Conservation (phyloP, 495 filamentous ascomycete species). For the Arthonia radiata region DNA sequence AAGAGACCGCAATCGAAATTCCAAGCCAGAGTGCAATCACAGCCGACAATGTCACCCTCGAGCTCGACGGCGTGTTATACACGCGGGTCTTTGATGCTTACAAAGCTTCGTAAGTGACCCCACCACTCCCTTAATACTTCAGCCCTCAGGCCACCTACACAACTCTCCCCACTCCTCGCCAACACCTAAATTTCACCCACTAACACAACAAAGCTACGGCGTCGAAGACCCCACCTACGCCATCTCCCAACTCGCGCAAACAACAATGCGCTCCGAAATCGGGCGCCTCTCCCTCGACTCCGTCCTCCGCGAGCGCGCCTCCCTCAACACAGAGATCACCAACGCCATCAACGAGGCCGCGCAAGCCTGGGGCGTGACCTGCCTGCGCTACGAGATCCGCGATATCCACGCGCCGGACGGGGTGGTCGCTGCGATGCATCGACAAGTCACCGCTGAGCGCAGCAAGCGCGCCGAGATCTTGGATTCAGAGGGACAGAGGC, state of each 20-base stretch:
- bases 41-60: conserved; percentile 90
- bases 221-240: conserved; percentile 98
- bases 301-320: conserved; percentile 85
- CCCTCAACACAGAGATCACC: conserved; percentile 92
- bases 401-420: conserved; percentile 90
- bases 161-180: background rate
- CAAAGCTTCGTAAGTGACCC: conserved; percentile 50
- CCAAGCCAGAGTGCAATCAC: conserved; percentile 92
- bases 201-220: conserved; percentile 42
- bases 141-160: conserved; percentile 5
- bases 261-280: conserved; percentile 95
- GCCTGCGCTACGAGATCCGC: conserved; percentile 88
- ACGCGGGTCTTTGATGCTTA: conserved; percentile 93
- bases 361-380: conserved; percentile 86
- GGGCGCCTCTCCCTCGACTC: conserved; percentile 90
- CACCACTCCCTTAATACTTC: background rate
- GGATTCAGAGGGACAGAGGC: conserved; percentile 83
- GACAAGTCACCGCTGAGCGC: conserved; percentile 88
- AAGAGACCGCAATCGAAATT: conserved; percentile 89
- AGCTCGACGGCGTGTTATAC: conserved; percentile 86
- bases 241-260: conserved; percentile 92
- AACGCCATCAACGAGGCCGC: conserved; percentile 95
- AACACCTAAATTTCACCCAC: conserved; percentile 1
- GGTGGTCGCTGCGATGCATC: conserved; percentile 91
- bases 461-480: conserved; percentile 94